Evolutionary conservation across 306 rosid species (phyloP).

Genomic region (Myrica gale): DNA sequence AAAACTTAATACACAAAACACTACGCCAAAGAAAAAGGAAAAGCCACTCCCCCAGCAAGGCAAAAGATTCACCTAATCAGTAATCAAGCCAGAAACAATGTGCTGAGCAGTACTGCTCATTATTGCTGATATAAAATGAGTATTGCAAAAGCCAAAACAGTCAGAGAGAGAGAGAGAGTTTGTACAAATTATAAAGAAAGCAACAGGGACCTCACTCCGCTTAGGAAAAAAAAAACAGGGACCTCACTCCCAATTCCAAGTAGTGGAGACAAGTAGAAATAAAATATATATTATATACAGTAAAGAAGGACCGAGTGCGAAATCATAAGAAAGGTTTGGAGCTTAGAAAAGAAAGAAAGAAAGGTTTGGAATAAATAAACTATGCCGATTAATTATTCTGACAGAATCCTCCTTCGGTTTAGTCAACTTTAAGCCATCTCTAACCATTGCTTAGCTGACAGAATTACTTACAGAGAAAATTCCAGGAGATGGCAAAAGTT

Average conservation of each 20-base stretch:
- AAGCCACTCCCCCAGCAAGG: conserved; percentile 16
- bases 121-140: conserved; percentile 5
- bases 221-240: no score
- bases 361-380: not conserved
- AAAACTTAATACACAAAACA: conserved; percentile 6
- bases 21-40: conserved; percentile 11
- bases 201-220: conserved; percentile 35
- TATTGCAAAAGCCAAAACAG: not conserved
- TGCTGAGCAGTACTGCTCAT: not conserved
- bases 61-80: conserved; percentile 27
- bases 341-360: no score
- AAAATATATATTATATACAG: conserved; percentile 14
- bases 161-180: not conserved
- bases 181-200: conserved; percentile 9
- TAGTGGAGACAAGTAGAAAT: conserved; percentile 37
- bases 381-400: not conserved
- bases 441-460: not conserved
- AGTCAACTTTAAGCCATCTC: conserved; percentile 23
- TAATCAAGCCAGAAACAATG: not conserved
- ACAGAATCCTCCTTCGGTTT: not conserved
- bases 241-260: conserved; percentile 32
- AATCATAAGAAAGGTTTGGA: conserved; percentile 6
- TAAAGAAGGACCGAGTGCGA: conserved; percentile 25
- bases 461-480: no score
- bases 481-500: no score